Base-by-base conservation (phyloP, 345 rosid species). In the Moringa oleifera region DNA sequence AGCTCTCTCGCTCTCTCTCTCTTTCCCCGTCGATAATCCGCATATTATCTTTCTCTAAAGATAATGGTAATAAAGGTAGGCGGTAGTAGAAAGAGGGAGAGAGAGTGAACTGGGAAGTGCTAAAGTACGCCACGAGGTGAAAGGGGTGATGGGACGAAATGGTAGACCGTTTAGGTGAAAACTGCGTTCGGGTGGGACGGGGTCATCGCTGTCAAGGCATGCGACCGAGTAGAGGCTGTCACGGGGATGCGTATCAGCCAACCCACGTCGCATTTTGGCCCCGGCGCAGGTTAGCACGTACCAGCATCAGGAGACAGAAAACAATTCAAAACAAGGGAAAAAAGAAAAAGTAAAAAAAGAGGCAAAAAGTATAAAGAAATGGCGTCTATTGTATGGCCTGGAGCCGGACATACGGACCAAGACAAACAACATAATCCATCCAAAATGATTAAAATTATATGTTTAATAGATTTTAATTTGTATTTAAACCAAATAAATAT, bases 151-250 rank as follows among this genome's bases (percentile, higher is more conserved):
- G 5, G 37, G 37, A 33, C 37, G 37, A 33, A 11, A 33, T 4
- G 37, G 33, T 28, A 41, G 47, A 41, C 47, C 6, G 6, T 41
- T 41, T 7, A 5, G 47, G 47, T 41, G 47, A 41, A 41, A 28
- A 8, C 33, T 7, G 9, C 0, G 50, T 52, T 50, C n/a, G 0
- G 23, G 36, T 53, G 12, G 0, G 11, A 33, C 37, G 6, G 23
- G 51, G n/a, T n/a, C n/a, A n/a, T 63, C 66, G 66, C 53, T 63
- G 18, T 63, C 66, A 36, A 41, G 22, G 51, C 66, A 15, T 21
- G 66, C 51, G 33, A 62, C 8, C 31, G 18, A 52, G 6, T 31
- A 21, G 66, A 63, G 58, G 58, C 24, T 52, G 21, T 62, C 66
- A 62, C 58, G 58, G 58, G 51, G 52, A 45, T 50, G 12, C 6